These are phyloP conservation scores for Pichia insulana DNA, from an alignment of 805 yeast genomes.

Conservation along the genomic window DNA sequence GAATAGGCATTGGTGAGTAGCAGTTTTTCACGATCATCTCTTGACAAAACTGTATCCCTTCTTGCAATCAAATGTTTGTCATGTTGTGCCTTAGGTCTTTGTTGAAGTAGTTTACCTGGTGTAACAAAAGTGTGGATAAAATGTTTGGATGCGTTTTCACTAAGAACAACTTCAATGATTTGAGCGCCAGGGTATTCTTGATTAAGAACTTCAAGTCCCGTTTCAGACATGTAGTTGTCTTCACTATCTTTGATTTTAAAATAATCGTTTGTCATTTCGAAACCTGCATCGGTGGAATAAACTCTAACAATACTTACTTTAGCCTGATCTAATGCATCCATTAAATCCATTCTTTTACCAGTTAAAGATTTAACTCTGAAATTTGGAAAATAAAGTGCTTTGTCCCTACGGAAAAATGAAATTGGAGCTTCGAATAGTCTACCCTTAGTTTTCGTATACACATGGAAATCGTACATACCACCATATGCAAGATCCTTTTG, in stretches of 20 bases:
- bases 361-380: conserved; percentile 47
- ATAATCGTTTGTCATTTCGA: conserved; percentile 52
- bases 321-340: conserved; percentile 33
- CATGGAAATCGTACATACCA: conserved; percentile 57
- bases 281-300: conserved; percentile 63
- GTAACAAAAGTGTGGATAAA: conserved; percentile 47
- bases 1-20: conserved; percentile 67
- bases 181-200: conserved; percentile 47
- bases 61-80: conserved; percentile 50
- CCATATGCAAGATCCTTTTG: conserved; percentile 59
- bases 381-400: conserved; percentile 77
- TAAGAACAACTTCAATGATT: conserved; percentile 66
- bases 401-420: conserved; percentile 66
- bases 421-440: conserved; percentile 77
- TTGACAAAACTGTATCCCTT: conserved; percentile 50
- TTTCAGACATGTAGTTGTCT: conserved; percentile 31
- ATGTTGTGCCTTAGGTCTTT: conserved; percentile 27
- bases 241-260: conserved; percentile 39
- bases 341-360: conserved; percentile 27
- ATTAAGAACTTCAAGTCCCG: conserved; percentile 34
- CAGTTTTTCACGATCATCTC: conserved; percentile 48
- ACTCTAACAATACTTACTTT: conserved; percentile 58
- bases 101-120: conserved; percentile 29
- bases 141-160: conserved; percentile 67
- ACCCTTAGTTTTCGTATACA: conserved; percentile 68